phyloP scores from a whole-genome alignment of 2,329 filamentous ascomycete species.

The Aspergillus clavatus region DNA sequence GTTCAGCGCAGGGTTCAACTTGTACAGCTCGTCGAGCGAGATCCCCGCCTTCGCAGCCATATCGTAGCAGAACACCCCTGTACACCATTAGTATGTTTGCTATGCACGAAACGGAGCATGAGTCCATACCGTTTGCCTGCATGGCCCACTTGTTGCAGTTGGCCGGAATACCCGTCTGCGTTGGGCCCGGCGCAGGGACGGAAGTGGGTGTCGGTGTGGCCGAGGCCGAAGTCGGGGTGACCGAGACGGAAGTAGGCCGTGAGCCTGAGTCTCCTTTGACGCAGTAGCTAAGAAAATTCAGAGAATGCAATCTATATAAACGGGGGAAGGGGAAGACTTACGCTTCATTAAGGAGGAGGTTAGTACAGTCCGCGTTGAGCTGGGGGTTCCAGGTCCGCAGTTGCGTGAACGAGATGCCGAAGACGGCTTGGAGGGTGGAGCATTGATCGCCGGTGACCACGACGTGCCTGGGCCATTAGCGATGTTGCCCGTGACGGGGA shows the following conservation, averaged over 20 bases:
- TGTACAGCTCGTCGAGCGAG: neutral
- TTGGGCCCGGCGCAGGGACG: neutral
- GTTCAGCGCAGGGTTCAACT: neutral
- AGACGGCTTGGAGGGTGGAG: neutral
- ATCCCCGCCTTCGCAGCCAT: neutral
- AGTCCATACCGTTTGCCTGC: neutral
- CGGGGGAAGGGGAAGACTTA: neutral
- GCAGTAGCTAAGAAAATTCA: neutral
- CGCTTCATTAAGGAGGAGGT: neutral
- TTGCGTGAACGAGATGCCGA: neutral
- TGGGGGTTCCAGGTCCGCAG: conserved; percentile 1
- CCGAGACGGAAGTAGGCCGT: neutral
- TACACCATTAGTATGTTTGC: neutral
- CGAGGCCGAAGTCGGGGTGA: neutral
- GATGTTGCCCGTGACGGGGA: too few species aligned
- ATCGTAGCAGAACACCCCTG: neutral
- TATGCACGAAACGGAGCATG: too few species aligned
- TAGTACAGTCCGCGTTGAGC: neutral
- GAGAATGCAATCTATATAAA: too few species aligned
- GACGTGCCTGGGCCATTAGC: neutral
- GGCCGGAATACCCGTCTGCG: neutral
- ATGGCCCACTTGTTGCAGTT: neutral
- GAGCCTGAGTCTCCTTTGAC: neutral
- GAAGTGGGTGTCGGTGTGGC: neutral
- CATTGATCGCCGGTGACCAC: neutral